phyloP scores from a whole-genome alignment of 1,139 yeast genomes.

The Suhomyces panamericanus region DNA sequence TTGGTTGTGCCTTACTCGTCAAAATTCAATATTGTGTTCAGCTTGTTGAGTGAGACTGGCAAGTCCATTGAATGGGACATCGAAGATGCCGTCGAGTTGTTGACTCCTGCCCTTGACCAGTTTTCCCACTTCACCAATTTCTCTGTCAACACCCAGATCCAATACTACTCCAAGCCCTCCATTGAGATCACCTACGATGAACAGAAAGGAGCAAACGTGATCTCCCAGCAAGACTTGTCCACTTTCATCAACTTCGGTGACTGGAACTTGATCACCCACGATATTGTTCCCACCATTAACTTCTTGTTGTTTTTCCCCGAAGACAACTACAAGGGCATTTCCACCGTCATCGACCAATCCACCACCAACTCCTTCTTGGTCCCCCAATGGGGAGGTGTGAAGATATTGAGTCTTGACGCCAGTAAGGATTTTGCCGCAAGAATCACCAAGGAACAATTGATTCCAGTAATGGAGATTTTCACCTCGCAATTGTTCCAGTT shows the following conservation, averaged over 20 bases:
- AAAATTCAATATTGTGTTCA: slow-evolving; percentile 65
- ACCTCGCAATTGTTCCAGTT: slow-evolving; percentile 72
- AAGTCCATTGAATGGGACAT: slow-evolving; percentile 43
- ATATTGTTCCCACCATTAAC: slow-evolving; percentile 64
- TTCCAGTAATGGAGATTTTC: slow-evolving; percentile 65
- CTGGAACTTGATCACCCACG: slow-evolving; percentile 66
- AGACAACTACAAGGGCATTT: slow-evolving; percentile 41
- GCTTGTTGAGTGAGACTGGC: slow-evolving; percentile 48
- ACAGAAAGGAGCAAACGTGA: slow-evolving; percentile 30
- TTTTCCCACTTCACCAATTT: slow-evolving; percentile 62
- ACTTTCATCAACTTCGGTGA: slow-evolving; percentile 77
- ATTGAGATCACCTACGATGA: slow-evolving; percentile 28
- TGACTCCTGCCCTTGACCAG: slow-evolving; percentile 29
- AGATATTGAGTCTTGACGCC: slow-evolving; percentile 48
- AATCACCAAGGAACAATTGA: slow-evolving; percentile 48
- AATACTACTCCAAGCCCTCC: slow-evolving; percentile 57
- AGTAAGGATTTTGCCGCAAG: slow-evolving; percentile 21
- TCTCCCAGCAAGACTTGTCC: slow-evolving; percentile 50
- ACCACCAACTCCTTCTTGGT: slow-evolving; percentile 68
- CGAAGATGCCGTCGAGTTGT: slow-evolving; percentile 25
- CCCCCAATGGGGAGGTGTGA: slow-evolving; percentile 89
- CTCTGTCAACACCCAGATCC: slow-evolving; percentile 76
- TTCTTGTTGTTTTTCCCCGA: slow-evolving; percentile 66
- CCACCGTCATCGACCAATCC: slow-evolving; percentile 47
- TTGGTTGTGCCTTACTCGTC: slow-evolving; percentile 59